Percentiles rank a stretch among this genome's conserved stretches.
Evolutionary conservation across 2,329 filamentous ascomycete species (phyloP).

Genomic region (Fusarium poae): DNA sequence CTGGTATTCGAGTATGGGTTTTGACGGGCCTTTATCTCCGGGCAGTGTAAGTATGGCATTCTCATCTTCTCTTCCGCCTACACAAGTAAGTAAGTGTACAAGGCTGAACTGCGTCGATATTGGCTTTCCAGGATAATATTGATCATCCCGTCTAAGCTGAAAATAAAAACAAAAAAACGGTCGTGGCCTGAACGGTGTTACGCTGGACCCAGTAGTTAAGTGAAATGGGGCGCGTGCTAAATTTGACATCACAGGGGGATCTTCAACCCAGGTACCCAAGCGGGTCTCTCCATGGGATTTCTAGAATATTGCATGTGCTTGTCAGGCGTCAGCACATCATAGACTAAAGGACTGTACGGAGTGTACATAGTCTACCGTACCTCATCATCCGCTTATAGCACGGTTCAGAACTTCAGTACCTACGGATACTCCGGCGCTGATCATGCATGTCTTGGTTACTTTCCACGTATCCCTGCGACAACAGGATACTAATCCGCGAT

Average conservation of each 20-base stretch:
- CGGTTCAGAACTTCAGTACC: not conserved
- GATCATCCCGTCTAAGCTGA: constrained; percentile 20
- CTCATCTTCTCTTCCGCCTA: not conserved
- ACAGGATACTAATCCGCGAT: constrained; percentile 7
- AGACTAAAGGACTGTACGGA: not conserved
- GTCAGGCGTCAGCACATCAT: constrained; percentile 25
- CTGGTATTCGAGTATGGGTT: not conserved
- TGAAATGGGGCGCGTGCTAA: constrained; percentile 41
- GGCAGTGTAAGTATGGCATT: not conserved
- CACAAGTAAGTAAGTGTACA: constrained; percentile 16
- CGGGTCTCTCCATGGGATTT: constrained; percentile 38
- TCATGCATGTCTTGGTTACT: constrained; percentile 11
- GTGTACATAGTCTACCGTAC: not conserved
- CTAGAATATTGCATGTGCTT: constrained; percentile 24
- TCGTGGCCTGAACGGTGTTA: constrained; percentile 36
- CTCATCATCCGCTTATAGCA: not conserved
- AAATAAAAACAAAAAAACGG: constrained; percentile 10
- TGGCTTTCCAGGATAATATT: constrained; percentile 17
- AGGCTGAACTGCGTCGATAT: constrained; percentile 30
- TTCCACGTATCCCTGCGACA: not conserved
- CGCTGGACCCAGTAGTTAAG: constrained; percentile 31
- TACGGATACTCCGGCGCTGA: constrained; percentile 1
- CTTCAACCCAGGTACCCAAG: constrained; percentile 28
- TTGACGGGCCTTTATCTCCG: constrained; percentile 35
- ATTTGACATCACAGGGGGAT: constrained; percentile 46